Base-by-base conservation (phyloP, 139 green algal species). In the Closterium sp. region DNA sequence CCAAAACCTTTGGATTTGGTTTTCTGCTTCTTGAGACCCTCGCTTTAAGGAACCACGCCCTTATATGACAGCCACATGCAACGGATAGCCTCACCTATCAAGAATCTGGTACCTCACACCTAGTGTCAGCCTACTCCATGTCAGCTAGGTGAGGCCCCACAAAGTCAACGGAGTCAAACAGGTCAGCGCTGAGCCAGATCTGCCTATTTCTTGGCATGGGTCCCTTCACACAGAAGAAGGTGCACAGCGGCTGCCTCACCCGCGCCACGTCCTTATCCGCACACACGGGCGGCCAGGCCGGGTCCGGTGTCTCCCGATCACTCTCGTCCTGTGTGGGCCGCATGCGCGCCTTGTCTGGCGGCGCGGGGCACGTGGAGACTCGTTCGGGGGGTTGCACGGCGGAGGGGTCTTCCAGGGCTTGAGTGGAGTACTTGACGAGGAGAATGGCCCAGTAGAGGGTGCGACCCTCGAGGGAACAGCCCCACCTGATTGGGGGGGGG, bases 151-250 rank as follows among this genome's bases (percentile, higher is more conserved):
- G 55, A 3, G 55, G 55, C 16, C 55, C 55, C 55, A 76, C 55
- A 76, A 76, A 76, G 55, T 76, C 55, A 76, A 76, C 55, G 16
- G 55, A 76, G 55, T 76, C 55, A 76, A 76, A 76, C 16, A 76
- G 55, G 55, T 76, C 55, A 16, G 55, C 55, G 25, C 4, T 33
- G 33, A 91, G 89, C 89, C 89, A 91, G 34, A 89, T 28, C 28
- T 84, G 89, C 76, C 89, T 90, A 19, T 87, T 34, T 2, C 89
- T 8, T 12, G 84, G 25, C 76, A 91, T 91, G 38, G 76, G n/a
- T 12, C 33, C 35, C n/a, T 43, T 43, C 25, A 91, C 64, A 85
- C 89, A 92, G 83, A 89, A 92, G 83, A 84, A 89, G 6, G 83
- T 90, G 89, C 89, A 92, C 6, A 33, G 76, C 21, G 76, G 31